phyloP scores from a whole-genome alignment of 2,329 filamentous ascomycete species.

The Hymenoscyphus fraxineus region DNA sequence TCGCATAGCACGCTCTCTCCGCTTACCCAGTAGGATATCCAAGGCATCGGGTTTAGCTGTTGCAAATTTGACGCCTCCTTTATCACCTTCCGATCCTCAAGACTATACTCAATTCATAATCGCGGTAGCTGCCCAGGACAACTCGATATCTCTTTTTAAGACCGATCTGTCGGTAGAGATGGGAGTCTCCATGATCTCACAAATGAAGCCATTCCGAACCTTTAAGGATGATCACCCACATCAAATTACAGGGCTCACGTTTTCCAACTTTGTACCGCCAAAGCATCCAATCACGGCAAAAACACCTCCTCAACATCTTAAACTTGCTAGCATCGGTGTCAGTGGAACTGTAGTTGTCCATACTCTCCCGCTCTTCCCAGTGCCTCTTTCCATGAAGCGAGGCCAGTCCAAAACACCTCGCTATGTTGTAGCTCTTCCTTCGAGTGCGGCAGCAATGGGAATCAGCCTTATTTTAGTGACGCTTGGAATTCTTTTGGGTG shows the following conservation, averaged over 20 bases:
- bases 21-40: slow-evolving; percentile 64
- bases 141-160: slow-evolving; percentile 73
- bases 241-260: slow-evolving; percentile 56
- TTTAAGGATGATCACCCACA: slow-evolving; percentile 53
- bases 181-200: slow-evolving; percentile 47
- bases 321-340: slow-evolving; percentile 34
- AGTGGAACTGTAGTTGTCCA: slow-evolving; percentile 36
- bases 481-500: slow-evolving; percentile 24
- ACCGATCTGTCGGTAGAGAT: slow-evolving; percentile 60
- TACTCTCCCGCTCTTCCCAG: slow-evolving; percentile 34
- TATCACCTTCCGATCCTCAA: slow-evolving; percentile 46
- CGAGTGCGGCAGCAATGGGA: slow-evolving; percentile 24
- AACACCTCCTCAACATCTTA: slow-evolving; percentile 31
- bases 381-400: slow-evolving; percentile 30
- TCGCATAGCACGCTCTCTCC: slow-evolving; percentile 49
- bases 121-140: slow-evolving; percentile 76
- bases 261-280: slow-evolving; percentile 43
- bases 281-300: slow-evolving; percentile 27
- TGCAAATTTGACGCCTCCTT: slow-evolving; percentile 58
- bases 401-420: slow-evolving; percentile 31
- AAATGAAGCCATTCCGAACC: slow-evolving; percentile 50
- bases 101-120: slow-evolving; percentile 73
- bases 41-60: slow-evolving; percentile 77
- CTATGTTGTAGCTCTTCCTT: slow-evolving; percentile 33
- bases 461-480: slow-evolving; percentile 23